Conservation (phyloP, 441 rosid species). For the Adansonia gregorii region DNA sequence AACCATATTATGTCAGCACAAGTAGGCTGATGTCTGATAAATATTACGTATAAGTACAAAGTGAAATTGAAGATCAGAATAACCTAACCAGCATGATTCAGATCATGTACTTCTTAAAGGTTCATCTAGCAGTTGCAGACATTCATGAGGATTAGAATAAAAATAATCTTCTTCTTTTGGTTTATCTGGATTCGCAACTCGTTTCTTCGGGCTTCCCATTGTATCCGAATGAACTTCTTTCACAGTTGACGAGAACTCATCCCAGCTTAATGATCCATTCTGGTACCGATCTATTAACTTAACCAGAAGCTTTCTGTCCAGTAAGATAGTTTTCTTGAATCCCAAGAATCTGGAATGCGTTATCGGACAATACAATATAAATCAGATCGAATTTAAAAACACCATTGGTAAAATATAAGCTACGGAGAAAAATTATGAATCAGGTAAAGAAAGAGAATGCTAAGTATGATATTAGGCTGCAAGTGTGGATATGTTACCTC, state of each 20-base stretch:
- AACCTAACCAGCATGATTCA: conserved; percentile 34
- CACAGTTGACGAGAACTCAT: conserved; percentile 55
- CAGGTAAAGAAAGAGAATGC: not conserved
- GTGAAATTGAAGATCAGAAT: conserved; percentile 19
- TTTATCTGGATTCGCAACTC: conserved; percentile 53
- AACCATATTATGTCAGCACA: conserved; percentile 19
- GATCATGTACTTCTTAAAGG: conserved; percentile 54
- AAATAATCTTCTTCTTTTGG: conserved; percentile 82
- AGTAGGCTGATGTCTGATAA: conserved; percentile 20
- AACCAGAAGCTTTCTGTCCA: conserved; percentile 61
- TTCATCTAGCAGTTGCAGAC: conserved; percentile 72
- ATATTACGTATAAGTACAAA: conserved; percentile 11
- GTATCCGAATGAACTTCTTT: conserved; percentile 57
- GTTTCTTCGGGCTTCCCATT: conserved; percentile 65
- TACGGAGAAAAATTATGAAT: not conserved
- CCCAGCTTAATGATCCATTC: conserved; percentile 60
- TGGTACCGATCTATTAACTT: conserved; percentile 57
- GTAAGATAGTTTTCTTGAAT: conserved; percentile 65
- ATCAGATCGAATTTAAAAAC: not conserved
- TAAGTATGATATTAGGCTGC: not conserved
- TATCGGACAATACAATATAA: not conserved
- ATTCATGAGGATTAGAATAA: conserved; percentile 73
- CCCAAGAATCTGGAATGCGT: conserved; percentile 61
- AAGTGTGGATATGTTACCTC: conserved; percentile 40
- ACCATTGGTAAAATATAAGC: not conserved